Conservation (phyloP, 2,329 filamentous ascomycete species). For the Ascochyta pisi region DNA sequence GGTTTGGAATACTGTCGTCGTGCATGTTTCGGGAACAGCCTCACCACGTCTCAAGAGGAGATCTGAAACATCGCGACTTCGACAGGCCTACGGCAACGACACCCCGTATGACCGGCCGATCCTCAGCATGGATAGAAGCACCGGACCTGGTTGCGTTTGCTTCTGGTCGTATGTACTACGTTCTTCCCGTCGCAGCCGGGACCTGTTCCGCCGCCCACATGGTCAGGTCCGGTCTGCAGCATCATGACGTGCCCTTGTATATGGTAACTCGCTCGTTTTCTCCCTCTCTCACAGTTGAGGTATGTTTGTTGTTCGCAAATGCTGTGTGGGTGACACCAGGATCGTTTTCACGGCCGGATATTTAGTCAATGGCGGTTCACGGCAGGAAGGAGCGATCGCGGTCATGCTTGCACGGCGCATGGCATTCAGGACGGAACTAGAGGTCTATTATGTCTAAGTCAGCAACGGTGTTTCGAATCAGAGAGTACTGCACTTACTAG, state of each 20-base stretch:
- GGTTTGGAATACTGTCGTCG: slow-evolving; percentile 16
- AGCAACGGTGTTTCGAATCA: neutral
- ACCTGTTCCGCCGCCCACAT: neutral
- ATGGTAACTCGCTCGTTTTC: neutral
- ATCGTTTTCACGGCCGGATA: neutral
- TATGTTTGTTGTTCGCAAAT: neutral
- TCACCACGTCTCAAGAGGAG: slow-evolving; percentile 34
- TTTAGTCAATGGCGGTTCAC: neutral
- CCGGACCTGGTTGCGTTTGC: neutral
- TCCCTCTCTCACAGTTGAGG: neutral
- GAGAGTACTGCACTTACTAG: neutral
- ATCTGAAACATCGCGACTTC: slow-evolving; percentile 38
- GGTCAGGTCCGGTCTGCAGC: neutral
- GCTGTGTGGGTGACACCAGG: neutral
- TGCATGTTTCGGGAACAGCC: slow-evolving; percentile 32
- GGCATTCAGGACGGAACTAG: neutral
- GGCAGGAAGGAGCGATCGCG: neutral
- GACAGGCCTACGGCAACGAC: neutral
- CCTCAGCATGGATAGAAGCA: neutral
- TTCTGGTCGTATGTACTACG: neutral
- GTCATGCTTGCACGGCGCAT: neutral
- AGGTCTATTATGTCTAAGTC: neutral
- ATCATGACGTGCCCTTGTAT: neutral
- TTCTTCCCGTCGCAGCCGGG: neutral
- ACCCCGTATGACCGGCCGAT: neutral